Conservation (phyloP, 2,329 filamentous ascomycete species). For the Sclerotinia sclerotiorum region DNA sequence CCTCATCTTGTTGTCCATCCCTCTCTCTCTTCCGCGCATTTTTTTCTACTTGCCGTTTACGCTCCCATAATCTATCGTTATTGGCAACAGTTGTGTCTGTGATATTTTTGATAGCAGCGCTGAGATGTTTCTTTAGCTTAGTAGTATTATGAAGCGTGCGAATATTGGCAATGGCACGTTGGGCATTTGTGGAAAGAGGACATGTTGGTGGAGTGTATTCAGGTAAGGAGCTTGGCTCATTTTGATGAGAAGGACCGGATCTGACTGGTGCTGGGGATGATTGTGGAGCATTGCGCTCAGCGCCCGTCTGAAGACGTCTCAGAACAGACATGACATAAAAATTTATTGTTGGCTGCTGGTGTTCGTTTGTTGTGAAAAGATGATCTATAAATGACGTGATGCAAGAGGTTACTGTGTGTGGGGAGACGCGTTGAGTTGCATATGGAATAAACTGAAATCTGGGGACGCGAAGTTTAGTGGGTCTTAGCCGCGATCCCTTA, state of each 20-base stretch:
- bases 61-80: constrained; percentile 52
- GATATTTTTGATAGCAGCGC: constrained; percentile 48
- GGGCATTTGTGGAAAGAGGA: constrained; percentile 50
- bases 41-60: constrained; percentile 32
- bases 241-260: constrained; percentile 25
- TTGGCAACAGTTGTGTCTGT: constrained; percentile 51
- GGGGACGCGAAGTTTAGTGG: constrained; percentile 6
- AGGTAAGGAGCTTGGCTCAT: constrained; percentile 42
- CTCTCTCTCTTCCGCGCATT: constrained; percentile 36
- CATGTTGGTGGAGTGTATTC: constrained; percentile 54
- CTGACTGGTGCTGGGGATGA: constrained; percentile 31
- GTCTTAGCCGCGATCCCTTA: not conserved
- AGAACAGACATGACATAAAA: constrained; percentile 29
- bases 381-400: not conserved
- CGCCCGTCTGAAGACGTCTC: constrained; percentile 30
- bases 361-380: not conserved
- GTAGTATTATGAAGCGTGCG: constrained; percentile 44
- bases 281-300: constrained; percentile 23
- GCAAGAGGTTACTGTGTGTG: not conserved
- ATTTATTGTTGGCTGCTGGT: not conserved
- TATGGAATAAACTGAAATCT: not conserved
- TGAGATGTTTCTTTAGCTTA: constrained; percentile 50
- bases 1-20: constrained; percentile 39
- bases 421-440: constrained; percentile 13
- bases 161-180: constrained; percentile 49